These are phyloP conservation scores for Tubosaeta brunneosetosa DNA, from an alignment of 768 basidiomycete species.

Conservation along the genomic window DNA sequence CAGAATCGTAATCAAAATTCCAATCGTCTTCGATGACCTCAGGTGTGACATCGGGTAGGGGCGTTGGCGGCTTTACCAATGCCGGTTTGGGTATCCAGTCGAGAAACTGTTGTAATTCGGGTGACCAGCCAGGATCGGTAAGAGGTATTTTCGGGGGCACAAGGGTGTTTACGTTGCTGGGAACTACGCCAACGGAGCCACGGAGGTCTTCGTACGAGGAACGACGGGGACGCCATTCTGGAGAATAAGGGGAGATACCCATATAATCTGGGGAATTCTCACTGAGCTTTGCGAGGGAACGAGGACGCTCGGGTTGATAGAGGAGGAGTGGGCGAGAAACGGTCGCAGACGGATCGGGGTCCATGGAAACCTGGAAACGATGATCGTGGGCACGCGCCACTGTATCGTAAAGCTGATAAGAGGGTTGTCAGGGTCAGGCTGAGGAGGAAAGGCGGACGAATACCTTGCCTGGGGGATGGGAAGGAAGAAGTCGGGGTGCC, in stretches of 20 bases:
- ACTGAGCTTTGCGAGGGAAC: slow-evolving; percentile 8
- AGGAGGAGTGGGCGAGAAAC: slow-evolving; percentile 8
- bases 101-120: slow-evolving; percentile 16
- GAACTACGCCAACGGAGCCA: slow-evolving; percentile 19
- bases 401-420: slow-evolving; percentile 26
- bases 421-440: neutral
- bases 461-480: slow-evolving; percentile 13
- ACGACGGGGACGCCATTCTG: slow-evolving; percentile 24
- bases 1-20: slow-evolving; percentile 21
- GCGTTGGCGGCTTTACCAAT: slow-evolving; percentile 10
- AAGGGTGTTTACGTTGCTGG: slow-evolving; percentile 26
- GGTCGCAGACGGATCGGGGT: slow-evolving; percentile 11
- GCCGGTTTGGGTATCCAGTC: slow-evolving; percentile 11
- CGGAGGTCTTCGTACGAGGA: slow-evolving; percentile 24
- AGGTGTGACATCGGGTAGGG: no score
- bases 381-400: slow-evolving; percentile 26
- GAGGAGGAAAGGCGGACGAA: neutral
- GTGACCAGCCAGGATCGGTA: slow-evolving; percentile 16
- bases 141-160: slow-evolving; percentile 20
- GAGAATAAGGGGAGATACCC: slow-evolving; percentile 19
- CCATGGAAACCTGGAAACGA: slow-evolving; percentile 8
- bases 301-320: slow-evolving; percentile 14
- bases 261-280: slow-evolving; percentile 20
- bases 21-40: slow-evolving; percentile 4
- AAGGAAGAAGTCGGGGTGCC: slow-evolving; percentile 14